Conservation (phyloP, 1,284 basidiomycete genomes). For the Sanghuangporus weigelae region DNA sequence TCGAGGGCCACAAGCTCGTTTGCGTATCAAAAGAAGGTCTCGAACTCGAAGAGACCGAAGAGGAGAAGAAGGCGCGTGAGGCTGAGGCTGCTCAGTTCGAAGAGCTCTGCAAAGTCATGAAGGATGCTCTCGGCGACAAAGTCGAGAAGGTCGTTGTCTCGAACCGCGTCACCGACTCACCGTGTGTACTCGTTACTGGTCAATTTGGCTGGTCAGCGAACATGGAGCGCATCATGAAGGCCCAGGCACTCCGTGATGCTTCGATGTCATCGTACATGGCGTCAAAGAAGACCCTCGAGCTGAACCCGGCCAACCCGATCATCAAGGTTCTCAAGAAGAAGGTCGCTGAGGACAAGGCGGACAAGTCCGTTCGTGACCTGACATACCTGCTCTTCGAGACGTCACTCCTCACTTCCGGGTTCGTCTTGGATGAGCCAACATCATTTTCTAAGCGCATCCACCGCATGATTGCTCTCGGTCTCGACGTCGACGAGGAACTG, state of each 20-base stretch:
- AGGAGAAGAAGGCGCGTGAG: constrained; percentile 93
- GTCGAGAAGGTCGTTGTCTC: constrained; percentile 99
- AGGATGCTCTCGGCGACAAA: constrained; percentile 98
- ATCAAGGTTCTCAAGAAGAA: constrained; percentile 95
- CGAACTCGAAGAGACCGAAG: constrained; percentile 98
- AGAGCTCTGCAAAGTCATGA: constrained; percentile 92
- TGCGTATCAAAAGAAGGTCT: constrained; percentile 99
- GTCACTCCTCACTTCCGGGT: constrained; percentile 89
- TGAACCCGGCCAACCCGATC: constrained; percentile 93
- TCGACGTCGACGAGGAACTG: constrained; percentile 78
- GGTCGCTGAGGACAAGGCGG: constrained; percentile 94
- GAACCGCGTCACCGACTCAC: constrained; percentile 95
- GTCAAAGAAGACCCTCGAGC: constrained; percentile 98
- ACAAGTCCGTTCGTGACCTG: constrained; percentile 97
- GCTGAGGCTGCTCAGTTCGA: constrained; percentile 82
- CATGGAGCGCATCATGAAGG: constrained; percentile 99
- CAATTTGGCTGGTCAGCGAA: constrained; percentile 99
- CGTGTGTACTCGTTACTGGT: constrained; percentile 95
- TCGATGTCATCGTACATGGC: constrained; percentile 99
- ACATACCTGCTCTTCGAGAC: constrained; percentile 97
- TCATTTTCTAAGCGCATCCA: constrained; percentile 96
- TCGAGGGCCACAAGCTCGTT: constrained; percentile 96
- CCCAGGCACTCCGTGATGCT: constrained; percentile 96
- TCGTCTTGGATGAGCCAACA: constrained; percentile 92
- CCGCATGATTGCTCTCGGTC: constrained; percentile 91